Evolutionary conservation across 1,139 yeast genomes (phyloP).

Genomic region (Lodderomyces theae): DNA sequence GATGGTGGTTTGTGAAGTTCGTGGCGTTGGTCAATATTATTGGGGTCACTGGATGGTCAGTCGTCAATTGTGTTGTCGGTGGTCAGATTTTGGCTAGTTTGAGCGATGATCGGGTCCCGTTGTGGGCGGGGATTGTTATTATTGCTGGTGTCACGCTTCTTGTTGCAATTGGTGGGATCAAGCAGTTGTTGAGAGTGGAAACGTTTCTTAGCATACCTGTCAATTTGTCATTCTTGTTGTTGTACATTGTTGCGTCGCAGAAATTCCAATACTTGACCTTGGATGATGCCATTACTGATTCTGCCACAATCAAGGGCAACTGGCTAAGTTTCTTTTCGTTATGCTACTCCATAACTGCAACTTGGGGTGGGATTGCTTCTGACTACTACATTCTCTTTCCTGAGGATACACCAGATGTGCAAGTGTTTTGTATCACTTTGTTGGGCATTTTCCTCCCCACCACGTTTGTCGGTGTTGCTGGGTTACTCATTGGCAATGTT

Average conservation of each 20-base stretch:
- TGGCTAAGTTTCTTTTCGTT: slow-evolving; percentile 74
- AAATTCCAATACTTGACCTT: slow-evolving; percentile 44
- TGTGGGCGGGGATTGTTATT: slow-evolving; percentile 71
- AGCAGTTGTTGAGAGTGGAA: slow-evolving; percentile 66
- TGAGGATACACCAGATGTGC: slow-evolving; percentile 59
- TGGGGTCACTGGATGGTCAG: slow-evolving; percentile 86
- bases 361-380: slow-evolving; percentile 88
- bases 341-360: slow-evolving; percentile 76
- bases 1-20: slow-evolving; percentile 78
- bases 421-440: slow-evolving; percentile 61
- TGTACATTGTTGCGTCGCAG: slow-evolving; percentile 66
- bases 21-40: slow-evolving; percentile 66
- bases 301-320: slow-evolving; percentile 51
- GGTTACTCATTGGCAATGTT: slow-evolving; percentile 67
- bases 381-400: slow-evolving; percentile 86
- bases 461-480: slow-evolving; percentile 72
- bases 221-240: slow-evolving; percentile 59
- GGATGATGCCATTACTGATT: slow-evolving; percentile 39
- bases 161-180: slow-evolving; percentile 75
- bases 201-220: slow-evolving; percentile 69
- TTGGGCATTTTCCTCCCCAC: slow-evolving; percentile 72
- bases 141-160: slow-evolving; percentile 61
- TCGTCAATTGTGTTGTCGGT: slow-evolving; percentile 80
- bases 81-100: slow-evolving; percentile 74
- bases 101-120: slow-evolving; percentile 59